Evolutionary conservation across 257 asterid genomes (phyloP).

Genomic region (Solanum chiquidenum): DNA sequence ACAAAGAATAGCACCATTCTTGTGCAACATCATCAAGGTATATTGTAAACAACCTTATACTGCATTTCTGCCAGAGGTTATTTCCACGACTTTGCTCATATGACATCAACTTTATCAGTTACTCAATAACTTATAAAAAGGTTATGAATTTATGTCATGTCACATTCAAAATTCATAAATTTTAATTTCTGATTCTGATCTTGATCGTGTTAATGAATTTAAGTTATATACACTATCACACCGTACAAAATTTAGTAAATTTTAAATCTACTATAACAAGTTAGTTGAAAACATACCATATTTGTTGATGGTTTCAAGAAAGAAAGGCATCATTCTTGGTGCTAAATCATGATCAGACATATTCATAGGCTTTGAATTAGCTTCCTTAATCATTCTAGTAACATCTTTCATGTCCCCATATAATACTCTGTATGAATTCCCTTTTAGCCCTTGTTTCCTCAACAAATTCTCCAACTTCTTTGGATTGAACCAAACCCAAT

Average conservation of each 20-base stretch:
- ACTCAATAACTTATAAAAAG: too few species aligned
- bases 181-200: too few species aligned
- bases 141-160: neutral
- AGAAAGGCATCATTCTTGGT: neutral
- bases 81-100: too few species aligned
- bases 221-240: neutral
- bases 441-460: constrained; percentile 20
- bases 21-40: neutral
- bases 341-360: constrained; percentile 5
- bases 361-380: neutral
- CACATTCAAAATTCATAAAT: neutral
- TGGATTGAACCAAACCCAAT: constrained; percentile 13
- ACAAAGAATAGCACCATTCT: neutral
- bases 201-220: too few species aligned
- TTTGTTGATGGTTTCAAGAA: neutral
- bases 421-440: constrained; percentile 20
- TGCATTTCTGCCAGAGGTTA: neutral
- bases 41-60: neutral
- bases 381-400: neutral
- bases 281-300: neutral
- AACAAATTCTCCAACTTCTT: constrained; percentile 5
- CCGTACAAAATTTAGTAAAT: neutral
- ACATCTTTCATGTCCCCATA: constrained; percentile 11
- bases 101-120: neutral
- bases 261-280: neutral